Base-by-base conservation (phyloP, 441 rosid species). In the Erodium texanum region DNA sequence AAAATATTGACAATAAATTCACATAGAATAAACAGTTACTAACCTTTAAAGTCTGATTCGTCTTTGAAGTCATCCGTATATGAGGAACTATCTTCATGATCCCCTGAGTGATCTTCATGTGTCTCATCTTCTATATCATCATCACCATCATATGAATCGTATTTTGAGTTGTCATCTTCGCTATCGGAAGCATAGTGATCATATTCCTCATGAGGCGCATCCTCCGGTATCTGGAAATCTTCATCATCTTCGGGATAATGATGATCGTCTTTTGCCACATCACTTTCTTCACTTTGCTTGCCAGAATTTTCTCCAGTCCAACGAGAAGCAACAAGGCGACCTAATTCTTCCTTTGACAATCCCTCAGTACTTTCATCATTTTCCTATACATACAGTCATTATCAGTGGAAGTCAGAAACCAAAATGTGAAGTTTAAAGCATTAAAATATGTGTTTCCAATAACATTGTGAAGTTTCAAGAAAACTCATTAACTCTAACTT, bases 261-360 rank as follows among this genome's bases (percentile, higher is more conserved):
- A 74, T 78, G 80, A 75, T 76, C 24, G 20, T 59, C 52, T 38
- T 68, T 38, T 56, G 9, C 52, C 62, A 22, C 78, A 54, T 80
- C 64, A 52, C 43, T 80, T 20, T 66, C 79, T 75, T 71, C 80
- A 66, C 75, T 61, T 76, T 84, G 77, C 76, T 82, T 84, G 69
- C 84, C 88, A 24, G 83, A 72, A 63, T 73, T 83, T 76, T 81
- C 88, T 68, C 98, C 92, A 0, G 98, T 90, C 99, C 99, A 95
- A 59, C 98, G 97, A 76, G 98, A 93, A 24, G 96, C 98, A 78
- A 96, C 86, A 70, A 87, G 96, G 74, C 87, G 92, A 70, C 98
- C 97, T 75, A 93, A 74, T 83, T 96, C 98, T 78, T 89, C 99
- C 78, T 82, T 90, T 64, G 99, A 96, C 81, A 93, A 82, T 73